Conservation (phyloP, 164 flowering plant genomes). For the Magnolia sinica region DNA sequence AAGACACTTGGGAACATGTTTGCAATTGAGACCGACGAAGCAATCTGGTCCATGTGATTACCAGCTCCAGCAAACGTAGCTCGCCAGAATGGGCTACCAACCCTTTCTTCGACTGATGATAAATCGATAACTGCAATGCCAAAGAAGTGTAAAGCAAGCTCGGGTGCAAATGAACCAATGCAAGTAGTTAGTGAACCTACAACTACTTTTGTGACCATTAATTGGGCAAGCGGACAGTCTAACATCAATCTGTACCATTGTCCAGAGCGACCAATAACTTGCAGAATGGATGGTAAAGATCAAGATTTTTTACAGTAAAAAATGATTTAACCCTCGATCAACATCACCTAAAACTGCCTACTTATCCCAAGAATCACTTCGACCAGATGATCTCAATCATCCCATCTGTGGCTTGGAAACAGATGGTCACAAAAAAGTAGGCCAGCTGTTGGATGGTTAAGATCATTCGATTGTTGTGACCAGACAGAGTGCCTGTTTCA, state of each 20-base stretch:
- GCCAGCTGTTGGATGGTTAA: not conserved
- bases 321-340: not conserved
- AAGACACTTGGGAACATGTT: slow-evolving; percentile 7
- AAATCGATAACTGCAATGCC: not conserved
- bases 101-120: not conserved
- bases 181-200: not conserved
- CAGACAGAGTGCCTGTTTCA: not conserved
- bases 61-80: slow-evolving; percentile 14
- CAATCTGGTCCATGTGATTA: not conserved
- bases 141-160: not conserved
- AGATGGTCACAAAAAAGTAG: not conserved
- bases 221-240: not conserved
- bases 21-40: not conserved
- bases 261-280: not conserved
- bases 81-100: not conserved
- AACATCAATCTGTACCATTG: not conserved
- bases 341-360: not conserved
- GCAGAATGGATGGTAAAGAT: not conserved
- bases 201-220: not conserved
- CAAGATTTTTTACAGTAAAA: not conserved
- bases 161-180: not conserved
- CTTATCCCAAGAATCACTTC: not conserved
- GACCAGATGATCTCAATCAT: not conserved
- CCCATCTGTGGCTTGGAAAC: not conserved
- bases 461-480: not conserved